Evolutionary conservation across 129 eudicot species (phyloP), one percentile per base, ranked within the genome.

Genomic region (Chrysanthemum seticuspe): DNA sequence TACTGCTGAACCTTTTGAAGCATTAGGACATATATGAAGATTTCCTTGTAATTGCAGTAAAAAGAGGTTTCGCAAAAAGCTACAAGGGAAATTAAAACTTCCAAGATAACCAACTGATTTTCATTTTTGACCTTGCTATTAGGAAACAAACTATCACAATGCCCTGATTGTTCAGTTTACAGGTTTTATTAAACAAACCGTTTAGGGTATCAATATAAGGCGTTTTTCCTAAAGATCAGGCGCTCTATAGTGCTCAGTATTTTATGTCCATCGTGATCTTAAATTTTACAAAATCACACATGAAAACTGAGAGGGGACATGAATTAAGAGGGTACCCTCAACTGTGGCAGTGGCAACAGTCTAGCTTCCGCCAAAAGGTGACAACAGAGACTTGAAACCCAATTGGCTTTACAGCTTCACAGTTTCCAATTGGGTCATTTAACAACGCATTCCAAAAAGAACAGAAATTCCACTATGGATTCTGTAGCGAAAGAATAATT

Each of bases 391-490:
- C 72, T 48, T 18, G 36, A 67, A 14, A 67, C 72, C 58, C 50
- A 12, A 67, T 47, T 21, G 72, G 59, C 49, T 67, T 25, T 58
- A 67, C 59, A 72, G 68, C 25, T 72, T 62, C 62, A 31, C 58
- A 60, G 50, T 25, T 72, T 72, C 60, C 59, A 60, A 72, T n/a
- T 72, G 58, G 47, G 15, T 72, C 68, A 13, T 45, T 60, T 60
- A 49, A 16, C 19, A 53, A 31, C 18, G 51, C 55, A 34, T 21
- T 36, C 59, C 3, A 56, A 18, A 71, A 54, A 21, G 44, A 18
- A 53, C n/a, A n/a, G 25, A 25, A 34, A 31, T 52, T 69, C 73
- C 25, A 50, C 64, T 54, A 70, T 9, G 13, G 27, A 25, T 73
- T 29, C 69, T 25, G 60, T 27, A 12, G 51, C 34, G 34, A 49